Evolutionary conservation across 2,329 filamentous ascomycete species (phyloP).

Genomic region (Fonsecaea nubica): DNA sequence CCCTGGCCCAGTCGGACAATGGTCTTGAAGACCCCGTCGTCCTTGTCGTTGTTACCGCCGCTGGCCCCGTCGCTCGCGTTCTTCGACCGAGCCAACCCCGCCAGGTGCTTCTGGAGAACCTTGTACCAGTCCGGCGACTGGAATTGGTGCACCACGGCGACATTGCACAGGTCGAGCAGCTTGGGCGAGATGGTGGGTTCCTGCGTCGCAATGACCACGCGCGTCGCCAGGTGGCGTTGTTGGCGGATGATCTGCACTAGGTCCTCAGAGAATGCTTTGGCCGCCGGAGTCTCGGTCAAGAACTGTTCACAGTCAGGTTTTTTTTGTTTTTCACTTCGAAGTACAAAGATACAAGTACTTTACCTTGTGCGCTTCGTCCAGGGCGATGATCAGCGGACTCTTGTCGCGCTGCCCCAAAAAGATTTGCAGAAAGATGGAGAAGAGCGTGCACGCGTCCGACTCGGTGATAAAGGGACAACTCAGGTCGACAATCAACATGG

Average conservation of each 20-base stretch:
- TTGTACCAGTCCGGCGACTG: constrained; percentile 68
- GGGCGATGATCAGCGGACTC: constrained; percentile 66
- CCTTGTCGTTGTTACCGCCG: not conserved
- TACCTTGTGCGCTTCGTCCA: constrained; percentile 80
- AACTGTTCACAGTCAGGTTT: constrained; percentile 52
- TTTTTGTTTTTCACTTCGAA: not conserved
- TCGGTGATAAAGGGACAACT: constrained; percentile 73
- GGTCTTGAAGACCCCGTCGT: constrained; percentile 46
- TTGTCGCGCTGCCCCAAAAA: constrained; percentile 64
- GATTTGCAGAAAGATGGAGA: constrained; percentile 71
- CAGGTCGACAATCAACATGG: constrained; percentile 71
- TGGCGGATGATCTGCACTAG: constrained; percentile 69
- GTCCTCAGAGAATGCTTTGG: constrained; percentile 63
- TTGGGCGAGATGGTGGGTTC: constrained; percentile 74
- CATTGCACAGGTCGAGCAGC: constrained; percentile 72
- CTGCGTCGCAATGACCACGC: constrained; percentile 76
- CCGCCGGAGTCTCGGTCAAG: constrained; percentile 64
- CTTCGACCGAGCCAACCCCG: constrained; percentile 42
- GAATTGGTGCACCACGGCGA: constrained; percentile 75
- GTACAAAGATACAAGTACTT: not conserved
- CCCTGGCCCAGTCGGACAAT: constrained; percentile 57
- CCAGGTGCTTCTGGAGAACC: constrained; percentile 56
- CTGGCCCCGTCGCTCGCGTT: not conserved
- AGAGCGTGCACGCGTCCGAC: constrained; percentile 71
- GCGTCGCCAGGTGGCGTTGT: constrained; percentile 71